Conservation (phyloP, 768 basidiomycete genomes). For the Termitomyces eurrhizus region DNA sequence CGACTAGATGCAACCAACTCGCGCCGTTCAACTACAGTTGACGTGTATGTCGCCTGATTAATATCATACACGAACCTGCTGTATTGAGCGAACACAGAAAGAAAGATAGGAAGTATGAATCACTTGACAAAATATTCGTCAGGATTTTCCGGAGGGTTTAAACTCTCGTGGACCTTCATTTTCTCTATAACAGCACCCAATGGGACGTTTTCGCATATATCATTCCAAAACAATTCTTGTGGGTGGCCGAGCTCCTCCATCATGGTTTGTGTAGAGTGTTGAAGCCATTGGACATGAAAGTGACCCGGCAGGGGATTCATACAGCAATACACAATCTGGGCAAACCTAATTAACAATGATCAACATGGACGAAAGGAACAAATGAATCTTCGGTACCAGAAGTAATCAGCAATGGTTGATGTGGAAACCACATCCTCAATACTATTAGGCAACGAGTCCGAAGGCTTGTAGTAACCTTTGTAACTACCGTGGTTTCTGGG, state of each 20-base stretch:
- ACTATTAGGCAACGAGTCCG: slow-evolving; percentile 29
- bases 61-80: slow-evolving; percentile 50
- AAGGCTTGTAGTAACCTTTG: slow-evolving; percentile 21
- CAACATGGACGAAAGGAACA: neutral
- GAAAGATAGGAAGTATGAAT: slow-evolving; percentile 8
- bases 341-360: slow-evolving; percentile 53
- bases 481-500: slow-evolving; percentile 26
- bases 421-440: slow-evolving; percentile 30
- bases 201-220: slow-evolving; percentile 45
- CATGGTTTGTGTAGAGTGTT: slow-evolving; percentile 62
- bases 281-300: slow-evolving; percentile 72
- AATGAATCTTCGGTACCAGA: slow-evolving; percentile 44
- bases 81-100: neutral
- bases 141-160: slow-evolving; percentile 21
- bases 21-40: slow-evolving; percentile 29
- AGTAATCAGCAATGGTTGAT: slow-evolving; percentile 50
- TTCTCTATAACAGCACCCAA: slow-evolving; percentile 44
- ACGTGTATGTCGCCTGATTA: slow-evolving; percentile 39
- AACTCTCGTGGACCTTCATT: slow-evolving; percentile 36
- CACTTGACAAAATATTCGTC: slow-evolving; percentile 60
- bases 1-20: slow-evolving; percentile 18
- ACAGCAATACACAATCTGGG: slow-evolving; percentile 52
- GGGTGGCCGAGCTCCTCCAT: slow-evolving; percentile 56
- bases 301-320: slow-evolving; percentile 26
- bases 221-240: slow-evolving; percentile 62